These are phyloP conservation scores for Rhodotorula sp. DNA, from an alignment of 1,284 basidiomycete species.

Conservation along the genomic window DNA sequence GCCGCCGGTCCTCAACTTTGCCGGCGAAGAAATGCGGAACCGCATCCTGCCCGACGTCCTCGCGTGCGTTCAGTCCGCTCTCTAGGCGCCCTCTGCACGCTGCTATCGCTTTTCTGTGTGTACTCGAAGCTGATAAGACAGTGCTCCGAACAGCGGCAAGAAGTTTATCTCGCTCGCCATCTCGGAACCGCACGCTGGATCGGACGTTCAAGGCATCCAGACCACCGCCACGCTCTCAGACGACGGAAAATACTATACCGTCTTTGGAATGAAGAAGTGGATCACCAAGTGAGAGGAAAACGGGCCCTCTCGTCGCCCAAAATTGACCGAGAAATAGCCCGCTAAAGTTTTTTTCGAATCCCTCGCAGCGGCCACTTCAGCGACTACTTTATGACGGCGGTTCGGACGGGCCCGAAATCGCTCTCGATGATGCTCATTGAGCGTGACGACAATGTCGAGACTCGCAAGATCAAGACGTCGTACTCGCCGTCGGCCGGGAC, in stretches of 20 bases:
- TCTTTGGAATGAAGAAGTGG: slow-evolving; percentile 60
- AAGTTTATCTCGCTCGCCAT: slow-evolving; percentile 83
- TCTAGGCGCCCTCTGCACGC: slow-evolving; percentile 46
- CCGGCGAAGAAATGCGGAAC: slow-evolving; percentile 68
- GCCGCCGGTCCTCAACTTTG: slow-evolving; percentile 75
- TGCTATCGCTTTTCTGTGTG: neutral
- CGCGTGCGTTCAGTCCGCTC: slow-evolving; percentile 50
- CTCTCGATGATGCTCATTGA: slow-evolving; percentile 50
- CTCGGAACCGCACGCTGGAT: slow-evolving; percentile 72
- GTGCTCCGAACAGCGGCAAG: slow-evolving; percentile 55
- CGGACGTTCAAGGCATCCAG: slow-evolving; percentile 51
- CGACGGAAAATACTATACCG: slow-evolving; percentile 62
- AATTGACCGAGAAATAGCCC: neutral
- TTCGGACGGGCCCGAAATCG: slow-evolving; percentile 48
- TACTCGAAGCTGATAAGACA: neutral
- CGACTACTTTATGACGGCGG: slow-evolving; percentile 39
- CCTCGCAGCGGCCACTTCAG: slow-evolving; percentile 24
- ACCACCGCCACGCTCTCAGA: slow-evolving; percentile 74
- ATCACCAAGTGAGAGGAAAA: slow-evolving; percentile 48
- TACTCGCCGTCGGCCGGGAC: slow-evolving; percentile 63
- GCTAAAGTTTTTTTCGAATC: neutral
- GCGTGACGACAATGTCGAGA: slow-evolving; percentile 63
- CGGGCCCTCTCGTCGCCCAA: neutral
- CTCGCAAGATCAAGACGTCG: slow-evolving; percentile 75
- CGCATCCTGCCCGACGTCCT: slow-evolving; percentile 79